These are phyloP conservation scores for Alisma plantagoaquatica DNA, from an alignment of 106 monocot genomes.

Conservation along the genomic window DNA sequence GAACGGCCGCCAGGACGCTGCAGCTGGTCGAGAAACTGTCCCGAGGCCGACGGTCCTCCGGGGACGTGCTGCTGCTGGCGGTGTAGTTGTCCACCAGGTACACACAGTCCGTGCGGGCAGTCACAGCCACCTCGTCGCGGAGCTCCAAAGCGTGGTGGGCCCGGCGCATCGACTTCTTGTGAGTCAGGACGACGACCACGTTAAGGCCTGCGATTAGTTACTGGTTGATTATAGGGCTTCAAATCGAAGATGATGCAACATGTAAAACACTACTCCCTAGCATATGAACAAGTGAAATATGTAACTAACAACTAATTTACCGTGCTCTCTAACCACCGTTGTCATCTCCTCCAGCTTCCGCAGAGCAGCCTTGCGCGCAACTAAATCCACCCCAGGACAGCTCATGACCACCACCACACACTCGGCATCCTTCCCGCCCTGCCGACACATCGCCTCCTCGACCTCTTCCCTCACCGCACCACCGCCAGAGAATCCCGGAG, in stretches of 20 bases:
- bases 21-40: constrained; percentile 49
- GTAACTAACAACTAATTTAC: no score
- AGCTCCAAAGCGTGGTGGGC: constrained; percentile 55
- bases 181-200: constrained; percentile 53
- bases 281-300: no score
- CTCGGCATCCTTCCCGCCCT: constrained; percentile 37
- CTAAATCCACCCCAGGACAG: constrained; percentile 16
- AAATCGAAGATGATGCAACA: no score
- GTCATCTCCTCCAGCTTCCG: constrained; percentile 39
- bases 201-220: constrained; percentile 31
- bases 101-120: constrained; percentile 65
- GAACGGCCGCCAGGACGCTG: constrained; percentile 35
- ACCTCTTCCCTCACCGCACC: constrained; percentile 10
- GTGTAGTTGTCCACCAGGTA: constrained; percentile 82
- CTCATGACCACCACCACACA: constrained; percentile 53
- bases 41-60: constrained; percentile 9
- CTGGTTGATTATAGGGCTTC: no score
- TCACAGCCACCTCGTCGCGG: constrained; percentile 39
- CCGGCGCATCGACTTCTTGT: constrained; percentile 35
- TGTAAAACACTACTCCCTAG: no score
- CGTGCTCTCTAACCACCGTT: constrained; percentile 28
- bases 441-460: constrained; percentile 18
- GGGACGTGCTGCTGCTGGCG: constrained; percentile 2
- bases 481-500: constrained; percentile 16
- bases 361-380: constrained; percentile 24